These are phyloP conservation scores for Lentinus tigrinus DNA, from an alignment of 768 basidiomycete species.

Conservation along the genomic window DNA sequence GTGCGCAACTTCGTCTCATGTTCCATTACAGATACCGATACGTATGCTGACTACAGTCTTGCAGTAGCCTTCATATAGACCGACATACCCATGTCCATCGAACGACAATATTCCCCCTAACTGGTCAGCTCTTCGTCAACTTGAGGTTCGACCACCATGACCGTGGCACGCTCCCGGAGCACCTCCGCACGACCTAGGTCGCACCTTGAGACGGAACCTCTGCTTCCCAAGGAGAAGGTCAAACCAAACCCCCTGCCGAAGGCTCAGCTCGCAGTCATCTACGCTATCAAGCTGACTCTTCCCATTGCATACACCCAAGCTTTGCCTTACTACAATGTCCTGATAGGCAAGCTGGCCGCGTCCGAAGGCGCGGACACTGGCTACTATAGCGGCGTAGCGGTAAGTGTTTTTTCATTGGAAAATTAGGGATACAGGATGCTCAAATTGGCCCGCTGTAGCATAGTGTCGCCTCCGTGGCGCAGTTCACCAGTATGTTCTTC, in stretches of 20 bases:
- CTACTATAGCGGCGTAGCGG: slow-evolving; percentile 67
- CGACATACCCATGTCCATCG: neutral
- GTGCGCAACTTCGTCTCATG: neutral
- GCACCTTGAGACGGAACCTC: neutral
- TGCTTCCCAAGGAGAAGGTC: neutral
- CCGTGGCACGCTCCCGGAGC: neutral
- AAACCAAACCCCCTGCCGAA: slow-evolving; percentile 49
- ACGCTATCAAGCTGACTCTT: slow-evolving; percentile 55
- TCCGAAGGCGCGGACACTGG: slow-evolving; percentile 58
- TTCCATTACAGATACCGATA: slow-evolving; percentile 2
- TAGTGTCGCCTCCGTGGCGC: slow-evolving; percentile 54
- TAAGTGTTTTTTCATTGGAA: slow-evolving; percentile 34
- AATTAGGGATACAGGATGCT: too few species aligned
- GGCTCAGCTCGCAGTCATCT: slow-evolving; percentile 52
- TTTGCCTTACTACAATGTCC: slow-evolving; percentile 67
- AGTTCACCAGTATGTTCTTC: slow-evolving; percentile 56
- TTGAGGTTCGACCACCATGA: neutral
- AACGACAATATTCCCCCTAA: neutral
- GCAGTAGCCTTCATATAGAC: neutral
- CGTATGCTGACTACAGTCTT: neutral
- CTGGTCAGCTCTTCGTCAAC: too few species aligned
- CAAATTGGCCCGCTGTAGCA: too few species aligned
- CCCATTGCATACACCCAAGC: slow-evolving; percentile 59
- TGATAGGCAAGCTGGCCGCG: slow-evolving; percentile 52
- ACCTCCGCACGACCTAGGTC: neutral